phyloP scores from a whole-genome alignment of 495 filamentous ascomycete species.

The Astrothelium subdiscretum region DNA sequence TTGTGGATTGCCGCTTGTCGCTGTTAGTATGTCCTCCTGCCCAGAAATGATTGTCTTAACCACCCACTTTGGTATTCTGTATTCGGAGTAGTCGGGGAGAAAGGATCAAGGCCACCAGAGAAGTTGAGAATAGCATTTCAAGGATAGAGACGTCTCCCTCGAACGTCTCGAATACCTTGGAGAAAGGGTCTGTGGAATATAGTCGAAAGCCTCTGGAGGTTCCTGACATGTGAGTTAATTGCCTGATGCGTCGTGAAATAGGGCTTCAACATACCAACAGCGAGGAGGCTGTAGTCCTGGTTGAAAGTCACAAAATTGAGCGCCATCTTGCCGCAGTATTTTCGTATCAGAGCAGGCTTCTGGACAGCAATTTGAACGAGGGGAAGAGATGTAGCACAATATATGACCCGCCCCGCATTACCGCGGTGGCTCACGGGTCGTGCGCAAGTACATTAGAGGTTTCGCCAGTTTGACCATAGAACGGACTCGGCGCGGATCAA shows the following conservation, averaged over 20 bases:
- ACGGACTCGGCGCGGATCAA: too few relatives aligned
- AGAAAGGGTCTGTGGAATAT: constrained; percentile 91
- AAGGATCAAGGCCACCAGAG: constrained; percentile 83
- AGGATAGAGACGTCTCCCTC: constrained; percentile 89
- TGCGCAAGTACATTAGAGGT: neutral
- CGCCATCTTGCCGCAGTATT: constrained; percentile 31
- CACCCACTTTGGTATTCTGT: constrained; percentile 85
- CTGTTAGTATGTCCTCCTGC: neutral
- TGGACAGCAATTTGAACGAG: neutral
- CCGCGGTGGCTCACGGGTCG: neutral
- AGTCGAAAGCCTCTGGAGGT: constrained; percentile 88
- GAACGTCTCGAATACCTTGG: constrained; percentile 82
- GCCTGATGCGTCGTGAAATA: neutral
- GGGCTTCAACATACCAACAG: constrained; percentile 55
- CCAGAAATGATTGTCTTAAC: neutral
- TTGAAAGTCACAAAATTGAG: constrained; percentile 99
- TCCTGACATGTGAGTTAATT: constrained; percentile 34
- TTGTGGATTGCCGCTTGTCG: constrained; percentile 73
- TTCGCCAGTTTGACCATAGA: neutral
- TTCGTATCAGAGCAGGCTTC: neutral
- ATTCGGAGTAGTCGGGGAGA: constrained; percentile 86
- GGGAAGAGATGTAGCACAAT: neutral
- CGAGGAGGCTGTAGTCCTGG: constrained; percentile 93
- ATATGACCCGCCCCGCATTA: neutral
- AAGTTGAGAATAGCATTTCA: constrained; percentile 98